Percentiles rank a stretch among this genome's conserved stretches.
Evolutionary conservation across 108 stramenopile genomes (phyloP).

Genomic region (Nitzschia putrida): DNA sequence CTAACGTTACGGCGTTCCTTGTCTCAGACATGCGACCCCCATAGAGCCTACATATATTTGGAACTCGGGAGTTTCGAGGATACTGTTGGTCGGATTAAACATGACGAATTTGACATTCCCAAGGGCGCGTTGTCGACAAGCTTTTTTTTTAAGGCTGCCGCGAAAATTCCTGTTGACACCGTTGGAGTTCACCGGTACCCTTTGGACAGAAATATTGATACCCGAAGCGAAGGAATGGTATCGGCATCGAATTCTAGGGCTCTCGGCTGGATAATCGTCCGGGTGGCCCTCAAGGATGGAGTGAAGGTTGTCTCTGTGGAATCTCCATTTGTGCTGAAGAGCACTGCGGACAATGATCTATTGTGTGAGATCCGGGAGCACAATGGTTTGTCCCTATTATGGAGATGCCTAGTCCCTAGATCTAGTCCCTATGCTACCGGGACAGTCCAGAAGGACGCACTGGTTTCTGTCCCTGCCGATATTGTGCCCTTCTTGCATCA

Average conservation of each 20-base stretch:
- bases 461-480: slow-evolving; percentile 53
- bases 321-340: slow-evolving; percentile 55
- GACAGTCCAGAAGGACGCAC: slow-evolving; percentile 5
- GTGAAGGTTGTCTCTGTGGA: slow-evolving; percentile 64
- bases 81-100: slow-evolving; percentile 34
- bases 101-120: slow-evolving; percentile 31
- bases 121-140: slow-evolving; percentile 33
- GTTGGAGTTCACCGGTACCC: slow-evolving; percentile 59
- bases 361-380: slow-evolving; percentile 45
- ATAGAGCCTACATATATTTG: slow-evolving; percentile 49
- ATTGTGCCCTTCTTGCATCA: slow-evolving; percentile 45
- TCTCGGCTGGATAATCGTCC: slow-evolving; percentile 46
- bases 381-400: slow-evolving; percentile 32
- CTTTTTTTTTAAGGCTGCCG: slow-evolving; percentile 45
- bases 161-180: slow-evolving; percentile 59
- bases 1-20: slow-evolving; percentile 48
- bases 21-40: slow-evolving; percentile 64
- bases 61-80: slow-evolving; percentile 56
- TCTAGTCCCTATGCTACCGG: not conserved
- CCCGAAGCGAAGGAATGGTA: slow-evolving; percentile 5
- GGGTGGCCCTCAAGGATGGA: slow-evolving; percentile 51
- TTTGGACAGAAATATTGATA: slow-evolving; percentile 35
- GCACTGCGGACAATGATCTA: slow-evolving; percentile 39
- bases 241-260: slow-evolving; percentile 21
- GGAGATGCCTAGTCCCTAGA: slow-evolving; percentile 43